A percentile compares a stretch with the other conserved stretches of the same genome.
Evolutionary conservation across 768 basidiomycete genomes (phyloP).

Genomic region (Strobilomyces dryophilus): DNA sequence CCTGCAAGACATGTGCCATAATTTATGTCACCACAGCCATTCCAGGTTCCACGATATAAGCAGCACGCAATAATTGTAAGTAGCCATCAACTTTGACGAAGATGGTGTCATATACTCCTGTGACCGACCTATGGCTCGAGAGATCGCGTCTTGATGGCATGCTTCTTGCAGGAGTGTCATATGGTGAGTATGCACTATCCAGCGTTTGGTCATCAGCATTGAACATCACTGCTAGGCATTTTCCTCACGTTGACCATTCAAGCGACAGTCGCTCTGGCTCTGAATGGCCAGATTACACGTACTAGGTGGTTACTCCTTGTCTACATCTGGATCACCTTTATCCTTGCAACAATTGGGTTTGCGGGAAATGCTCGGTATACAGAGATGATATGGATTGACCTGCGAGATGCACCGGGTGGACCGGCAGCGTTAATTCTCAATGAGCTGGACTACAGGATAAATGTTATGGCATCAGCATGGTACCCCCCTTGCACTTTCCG

Average conservation of each 20-base stretch:
- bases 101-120: slow-evolving; percentile 16
- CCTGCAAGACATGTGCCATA: too few relatives aligned
- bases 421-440: slow-evolving; percentile 12
- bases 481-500: slow-evolving; percentile 1
- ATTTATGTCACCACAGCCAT: too few relatives aligned
- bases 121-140: slow-evolving; percentile 26
- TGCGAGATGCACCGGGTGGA: slow-evolving; percentile 16
- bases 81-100: too few relatives aligned
- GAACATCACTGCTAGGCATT: slow-evolving; percentile 11
- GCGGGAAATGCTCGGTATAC: slow-evolving; percentile 25
- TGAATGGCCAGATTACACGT: background rate
- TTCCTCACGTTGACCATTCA: slow-evolving; percentile 21
- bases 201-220: background rate
- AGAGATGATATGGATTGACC: slow-evolving; percentile 32
- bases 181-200: slow-evolving; percentile 8
- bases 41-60: too few relatives aligned
- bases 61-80: too few relatives aligned
- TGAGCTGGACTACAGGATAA: slow-evolving; percentile 16
- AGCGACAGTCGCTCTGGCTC: slow-evolving; percentile 6
- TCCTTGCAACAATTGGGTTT: slow-evolving; percentile 24
- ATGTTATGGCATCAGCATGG: slow-evolving; percentile 18
- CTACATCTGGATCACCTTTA: slow-evolving; percentile 26
- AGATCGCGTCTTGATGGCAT: slow-evolving; percentile 24
- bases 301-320: slow-evolving; percentile 8
- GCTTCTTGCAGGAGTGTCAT: slow-evolving; percentile 16